These are phyloP conservation scores for Sporothrix inflata DNA, from an alignment of 2,329 filamentous ascomycete genomes.

Conservation along the genomic window DNA sequence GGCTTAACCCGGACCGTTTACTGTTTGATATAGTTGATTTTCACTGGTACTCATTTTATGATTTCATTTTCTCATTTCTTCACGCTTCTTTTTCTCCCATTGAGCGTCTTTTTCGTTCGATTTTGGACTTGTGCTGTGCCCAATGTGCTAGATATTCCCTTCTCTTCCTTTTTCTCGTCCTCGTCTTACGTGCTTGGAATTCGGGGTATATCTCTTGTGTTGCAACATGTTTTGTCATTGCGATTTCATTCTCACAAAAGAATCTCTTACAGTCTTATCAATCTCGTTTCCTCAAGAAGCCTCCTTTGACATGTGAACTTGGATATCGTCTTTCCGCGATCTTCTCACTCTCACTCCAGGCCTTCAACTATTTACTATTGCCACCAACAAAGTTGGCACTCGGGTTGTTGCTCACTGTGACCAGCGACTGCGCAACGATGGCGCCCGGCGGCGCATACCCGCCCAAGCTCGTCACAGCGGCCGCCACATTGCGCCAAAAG, in stretches of 20 bases:
- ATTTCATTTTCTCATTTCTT: background rate
- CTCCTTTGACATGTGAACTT: background rate
- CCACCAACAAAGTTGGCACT: constrained; percentile 34
- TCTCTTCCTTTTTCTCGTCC: background rate
- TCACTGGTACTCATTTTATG: background rate
- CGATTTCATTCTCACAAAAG: background rate
- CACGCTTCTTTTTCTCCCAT: background rate
- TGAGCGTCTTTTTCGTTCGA: background rate
- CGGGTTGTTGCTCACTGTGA: constrained; percentile 28
- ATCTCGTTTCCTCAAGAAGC: background rate
- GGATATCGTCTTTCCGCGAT: background rate
- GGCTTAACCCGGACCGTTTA: background rate
- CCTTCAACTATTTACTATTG: background rate
- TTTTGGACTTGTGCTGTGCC: too few species aligned
- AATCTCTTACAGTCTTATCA: background rate
- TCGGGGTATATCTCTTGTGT: background rate
- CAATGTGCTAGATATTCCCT: background rate
- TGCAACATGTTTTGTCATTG: background rate
- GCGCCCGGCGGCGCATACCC: constrained; percentile 40
- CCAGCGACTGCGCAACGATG: constrained; percentile 33
- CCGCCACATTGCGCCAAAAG: constrained; percentile 42
- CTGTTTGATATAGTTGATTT: background rate
- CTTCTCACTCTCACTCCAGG: background rate
- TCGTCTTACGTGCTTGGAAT: background rate
- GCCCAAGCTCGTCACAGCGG: constrained; percentile 40